Evolutionary conservation across 2,329 filamentous ascomycete genomes (phyloP), one percentile per base, ranked within the genome.

Genomic region (Fusarium longipes): DNA sequence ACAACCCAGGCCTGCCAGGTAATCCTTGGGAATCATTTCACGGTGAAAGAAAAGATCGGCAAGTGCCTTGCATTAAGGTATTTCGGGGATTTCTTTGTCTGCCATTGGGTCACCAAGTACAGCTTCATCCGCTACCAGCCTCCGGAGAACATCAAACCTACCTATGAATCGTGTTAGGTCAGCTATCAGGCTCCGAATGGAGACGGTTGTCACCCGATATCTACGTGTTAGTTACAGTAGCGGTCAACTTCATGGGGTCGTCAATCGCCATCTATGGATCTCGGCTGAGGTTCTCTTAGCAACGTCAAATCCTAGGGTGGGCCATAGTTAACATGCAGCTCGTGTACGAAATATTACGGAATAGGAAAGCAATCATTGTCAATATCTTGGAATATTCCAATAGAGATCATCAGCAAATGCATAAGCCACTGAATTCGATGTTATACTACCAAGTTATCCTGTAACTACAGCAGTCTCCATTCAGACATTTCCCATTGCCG

Each of bases 401-500:
- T 17, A 30, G 20, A 15, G 5, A 24, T n/a, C 18, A 36, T 30
- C 8, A 25, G 17, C 11, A 29, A 30, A 27, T 15, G 8, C 14
- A 32, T 42, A 22, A 24, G 24, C 24, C 15, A 14, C 6, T 35
- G 24, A 6, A 44, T 30, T 32, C 8, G 29, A 30, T 12, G 18
- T 54, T 32, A 32, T 36, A 14, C 27, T 11, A 29, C 8, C 15
- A n/a, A 25, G 17, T 30, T 8, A 14, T 29, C 11, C 6, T 15
- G 20, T n/a, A 25, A 39, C 30, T 57, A 25, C 38, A 17, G n/a
- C n/a, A n/a, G n/a, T n/a, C n/a, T 35, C 10, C n/a, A n/a, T 44
- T 30, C 8, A 36, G 22, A 25, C 30, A 33, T 27, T 38, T 40
- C 25, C 59, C 63, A 73, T 48, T 36, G 55, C 54, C 71, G 49